These are phyloP conservation scores for Gracilaria domingensis DNA, from an alignment of 23 red algal species.

Conservation along the genomic window DNA sequence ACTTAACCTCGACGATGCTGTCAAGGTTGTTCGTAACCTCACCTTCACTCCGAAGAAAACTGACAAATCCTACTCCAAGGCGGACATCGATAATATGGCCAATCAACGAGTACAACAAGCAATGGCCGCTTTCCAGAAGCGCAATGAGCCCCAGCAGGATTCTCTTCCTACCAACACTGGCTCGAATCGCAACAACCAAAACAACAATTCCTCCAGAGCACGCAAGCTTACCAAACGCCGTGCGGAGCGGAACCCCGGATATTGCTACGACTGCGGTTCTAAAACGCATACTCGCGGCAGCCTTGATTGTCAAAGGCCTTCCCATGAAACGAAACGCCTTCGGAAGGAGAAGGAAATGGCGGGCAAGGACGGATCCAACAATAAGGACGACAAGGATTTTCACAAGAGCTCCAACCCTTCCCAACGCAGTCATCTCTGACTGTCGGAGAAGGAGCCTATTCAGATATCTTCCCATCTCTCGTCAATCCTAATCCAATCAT, in stretches of 20 bases:
- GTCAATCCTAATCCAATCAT: background rate
- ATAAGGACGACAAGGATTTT: constrained; percentile 11
- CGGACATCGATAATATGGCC: background rate
- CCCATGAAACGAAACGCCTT: background rate
- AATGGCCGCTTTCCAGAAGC: background rate
- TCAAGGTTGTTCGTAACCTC: background rate
- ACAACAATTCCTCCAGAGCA: background rate
- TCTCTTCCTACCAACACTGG: no score
- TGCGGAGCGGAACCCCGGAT: background rate
- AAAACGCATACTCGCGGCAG: background rate
- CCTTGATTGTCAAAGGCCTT: background rate
- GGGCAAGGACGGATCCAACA: background rate
- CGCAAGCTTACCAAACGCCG: background rate
- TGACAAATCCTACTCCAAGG: background rate
- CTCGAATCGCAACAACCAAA: no score
- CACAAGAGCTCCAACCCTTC: background rate
- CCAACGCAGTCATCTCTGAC: constrained; percentile 5
- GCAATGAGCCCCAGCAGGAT: background rate
- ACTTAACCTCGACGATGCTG: background rate
- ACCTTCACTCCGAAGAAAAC: background rate
- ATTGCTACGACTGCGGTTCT: constrained; percentile 28
- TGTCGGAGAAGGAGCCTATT: background rate
- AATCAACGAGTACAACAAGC: background rate
- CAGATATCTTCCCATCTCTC: background rate
- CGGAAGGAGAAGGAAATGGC: background rate